Evolutionary conservation across 2,329 filamentous ascomycete genomes (phyloP).

Genomic region (Amauroascus niger): DNA sequence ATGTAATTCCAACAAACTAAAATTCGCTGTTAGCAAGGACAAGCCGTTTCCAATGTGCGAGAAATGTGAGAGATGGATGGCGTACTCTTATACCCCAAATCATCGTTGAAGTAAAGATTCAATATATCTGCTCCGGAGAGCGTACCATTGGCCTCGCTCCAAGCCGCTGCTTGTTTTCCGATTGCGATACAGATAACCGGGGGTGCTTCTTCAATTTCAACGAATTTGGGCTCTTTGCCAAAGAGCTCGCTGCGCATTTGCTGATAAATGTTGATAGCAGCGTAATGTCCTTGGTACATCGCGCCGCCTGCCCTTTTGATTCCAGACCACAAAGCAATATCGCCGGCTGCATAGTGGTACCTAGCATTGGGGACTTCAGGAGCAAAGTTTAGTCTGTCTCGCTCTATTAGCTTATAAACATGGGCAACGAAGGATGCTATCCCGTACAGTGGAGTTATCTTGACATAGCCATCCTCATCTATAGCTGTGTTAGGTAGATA

Average conservation of each 20-base stretch:
- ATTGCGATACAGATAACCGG: constrained; percentile 60
- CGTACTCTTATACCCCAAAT: constrained; percentile 48
- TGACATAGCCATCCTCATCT: constrained; percentile 54
- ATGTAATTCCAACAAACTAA: constrained; percentile 28
- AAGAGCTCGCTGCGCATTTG: constrained; percentile 34
- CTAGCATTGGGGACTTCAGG: constrained; percentile 46
- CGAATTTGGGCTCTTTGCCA: constrained; percentile 36
- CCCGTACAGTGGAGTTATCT: constrained; percentile 46
- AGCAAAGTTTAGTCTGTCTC: constrained; percentile 44
- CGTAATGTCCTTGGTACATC: constrained; percentile 58
- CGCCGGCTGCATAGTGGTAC: constrained; percentile 58
- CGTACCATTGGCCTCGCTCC: constrained; percentile 47
- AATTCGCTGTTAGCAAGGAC: background rate
- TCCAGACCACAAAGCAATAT: constrained; percentile 58
- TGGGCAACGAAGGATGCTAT: background rate
- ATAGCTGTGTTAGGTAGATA: constrained; percentile 51
- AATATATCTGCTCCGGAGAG: constrained; percentile 52
- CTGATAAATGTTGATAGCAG: constrained; percentile 57
- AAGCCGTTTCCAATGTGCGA: background rate
- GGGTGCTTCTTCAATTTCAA: constrained; percentile 44
- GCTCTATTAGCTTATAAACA: background rate
- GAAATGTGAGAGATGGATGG: background rate
- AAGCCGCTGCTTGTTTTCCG: constrained; percentile 56
- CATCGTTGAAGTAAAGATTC: constrained; percentile 54
- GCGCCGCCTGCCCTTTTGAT: constrained; percentile 66